Percentiles rank a stretch among this genome's conserved stretches.
Evolutionary conservation across 768 basidiomycete species (phyloP).

Genomic region (Leccinum subtestaceum): DNA sequence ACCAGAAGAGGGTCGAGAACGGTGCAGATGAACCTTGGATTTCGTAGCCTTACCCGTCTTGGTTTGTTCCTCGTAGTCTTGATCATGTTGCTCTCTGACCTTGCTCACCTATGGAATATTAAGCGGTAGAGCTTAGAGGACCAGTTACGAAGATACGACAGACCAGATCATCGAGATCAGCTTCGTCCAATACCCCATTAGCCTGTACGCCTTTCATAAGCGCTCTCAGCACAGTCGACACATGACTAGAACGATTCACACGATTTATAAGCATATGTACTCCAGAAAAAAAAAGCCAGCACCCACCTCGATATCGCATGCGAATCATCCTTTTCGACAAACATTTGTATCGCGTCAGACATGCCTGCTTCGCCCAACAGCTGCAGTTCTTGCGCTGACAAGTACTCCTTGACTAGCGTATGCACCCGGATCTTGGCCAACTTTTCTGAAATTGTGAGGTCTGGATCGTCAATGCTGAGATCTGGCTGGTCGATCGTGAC

Average conservation of each 20-base stretch:
- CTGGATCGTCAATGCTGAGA: constrained; percentile 75
- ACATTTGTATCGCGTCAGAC: constrained; percentile 91
- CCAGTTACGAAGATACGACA: constrained; percentile 17
- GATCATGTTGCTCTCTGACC: constrained; percentile 69
- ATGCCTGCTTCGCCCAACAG: constrained; percentile 86
- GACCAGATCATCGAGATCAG: constrained; percentile 72
- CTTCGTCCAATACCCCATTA: constrained; percentile 67
- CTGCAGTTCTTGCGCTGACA: constrained; percentile 90
- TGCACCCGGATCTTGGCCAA: constrained; percentile 80
- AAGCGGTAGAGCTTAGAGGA: neutral
- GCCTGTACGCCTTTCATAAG: constrained; percentile 68
- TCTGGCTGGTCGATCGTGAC: constrained; percentile 76
- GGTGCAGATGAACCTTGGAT: constrained; percentile 39
- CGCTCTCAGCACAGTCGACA: constrained; percentile 51
- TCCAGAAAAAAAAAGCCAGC: neutral
- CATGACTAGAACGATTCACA: constrained; percentile 51
- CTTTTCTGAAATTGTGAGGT: constrained; percentile 65
- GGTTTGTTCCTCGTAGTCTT: constrained; percentile 52
- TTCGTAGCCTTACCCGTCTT: constrained; percentile 39
- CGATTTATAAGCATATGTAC: neutral
- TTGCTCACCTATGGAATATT: constrained; percentile 49
- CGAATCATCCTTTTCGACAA: constrained; percentile 96
- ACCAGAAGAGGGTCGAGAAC: neutral
- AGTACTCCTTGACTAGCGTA: constrained; percentile 87
- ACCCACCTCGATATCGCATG: constrained; percentile 87